Evolutionary conservation across 441 rosid genomes (phyloP).

Genomic region (Adansonia grandidieri): DNA sequence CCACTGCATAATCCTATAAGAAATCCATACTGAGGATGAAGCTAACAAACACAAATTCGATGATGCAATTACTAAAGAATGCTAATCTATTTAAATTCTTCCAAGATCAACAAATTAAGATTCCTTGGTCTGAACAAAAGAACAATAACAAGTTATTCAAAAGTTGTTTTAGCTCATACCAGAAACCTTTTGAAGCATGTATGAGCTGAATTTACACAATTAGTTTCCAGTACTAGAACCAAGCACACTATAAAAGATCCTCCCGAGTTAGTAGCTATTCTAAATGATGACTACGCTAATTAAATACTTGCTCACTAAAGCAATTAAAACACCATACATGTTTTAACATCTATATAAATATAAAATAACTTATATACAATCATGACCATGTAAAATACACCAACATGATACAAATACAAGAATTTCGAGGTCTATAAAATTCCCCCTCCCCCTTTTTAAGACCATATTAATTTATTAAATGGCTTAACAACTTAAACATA

Average conservation of each 20-base stretch:
- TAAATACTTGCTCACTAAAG: background rate
- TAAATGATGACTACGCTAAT: background rate
- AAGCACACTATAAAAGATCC: background rate
- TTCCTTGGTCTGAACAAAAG: background rate
- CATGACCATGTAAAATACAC: too few species aligned
- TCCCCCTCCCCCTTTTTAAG: background rate
- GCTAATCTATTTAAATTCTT: background rate
- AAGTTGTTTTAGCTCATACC: background rate
- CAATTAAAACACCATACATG: background rate
- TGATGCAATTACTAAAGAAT: background rate
- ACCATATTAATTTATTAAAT: background rate
- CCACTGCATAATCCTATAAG: constrained; percentile 40
- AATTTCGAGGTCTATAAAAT: background rate
- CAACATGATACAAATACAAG: too few species aligned
- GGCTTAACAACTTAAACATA: background rate
- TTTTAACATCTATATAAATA: too few species aligned
- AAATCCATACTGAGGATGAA: constrained; percentile 30
- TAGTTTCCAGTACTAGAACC: background rate
- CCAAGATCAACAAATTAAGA: background rate
- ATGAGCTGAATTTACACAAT: background rate
- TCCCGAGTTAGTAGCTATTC: background rate
- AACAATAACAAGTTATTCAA: background rate
- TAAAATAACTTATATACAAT: too few species aligned
- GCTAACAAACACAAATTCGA: constrained; percentile 23
- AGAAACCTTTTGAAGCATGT: background rate